Evolutionary conservation across 2,329 filamentous ascomycete species (phyloP).

Genomic region (Elsinoe australis): DNA sequence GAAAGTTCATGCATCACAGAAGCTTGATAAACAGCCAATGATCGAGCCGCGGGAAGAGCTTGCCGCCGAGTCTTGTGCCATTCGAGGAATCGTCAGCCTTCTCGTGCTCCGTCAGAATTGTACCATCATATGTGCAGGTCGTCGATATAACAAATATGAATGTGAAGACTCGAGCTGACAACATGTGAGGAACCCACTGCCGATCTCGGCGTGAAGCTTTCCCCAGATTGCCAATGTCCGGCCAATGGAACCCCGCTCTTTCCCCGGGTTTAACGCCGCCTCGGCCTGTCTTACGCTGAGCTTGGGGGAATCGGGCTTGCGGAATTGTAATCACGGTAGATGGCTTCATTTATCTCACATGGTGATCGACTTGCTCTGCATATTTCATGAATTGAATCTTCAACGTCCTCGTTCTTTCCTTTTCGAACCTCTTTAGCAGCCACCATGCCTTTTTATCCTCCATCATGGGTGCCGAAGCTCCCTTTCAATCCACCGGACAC

Average conservation of each 20-base stretch:
- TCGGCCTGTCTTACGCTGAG: not conserved
- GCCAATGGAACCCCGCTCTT: conserved; percentile 7
- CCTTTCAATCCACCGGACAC: conserved; percentile 63
- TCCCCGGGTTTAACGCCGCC: conserved; percentile 4
- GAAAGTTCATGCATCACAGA: not conserved
- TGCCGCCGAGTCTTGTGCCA: not conserved
- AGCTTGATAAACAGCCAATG: too few relatives aligned
- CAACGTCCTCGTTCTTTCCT: too few relatives aligned
- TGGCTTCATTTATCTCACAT: conserved; percentile 5
- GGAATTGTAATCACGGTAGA: conserved; percentile 13
- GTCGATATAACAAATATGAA: too few relatives aligned
- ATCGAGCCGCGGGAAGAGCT: too few relatives aligned
- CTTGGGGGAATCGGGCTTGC: not conserved
- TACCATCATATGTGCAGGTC: too few relatives aligned
- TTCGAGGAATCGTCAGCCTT: too few relatives aligned
- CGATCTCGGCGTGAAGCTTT: conserved; percentile 5
- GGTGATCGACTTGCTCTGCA: not conserved
- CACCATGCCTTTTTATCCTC: conserved; percentile 50
- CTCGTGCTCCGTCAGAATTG: too few relatives aligned
- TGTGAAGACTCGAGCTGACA: too few relatives aligned
- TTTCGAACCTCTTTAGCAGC: not conserved
- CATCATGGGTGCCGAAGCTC: conserved; percentile 54
- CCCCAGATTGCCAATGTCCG: conserved; percentile 5
- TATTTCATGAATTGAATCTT: not conserved
- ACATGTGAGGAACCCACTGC: not conserved